Evolutionary conservation across 768 basidiomycete genomes (phyloP).

Genomic region (Ramaria rubella): DNA sequence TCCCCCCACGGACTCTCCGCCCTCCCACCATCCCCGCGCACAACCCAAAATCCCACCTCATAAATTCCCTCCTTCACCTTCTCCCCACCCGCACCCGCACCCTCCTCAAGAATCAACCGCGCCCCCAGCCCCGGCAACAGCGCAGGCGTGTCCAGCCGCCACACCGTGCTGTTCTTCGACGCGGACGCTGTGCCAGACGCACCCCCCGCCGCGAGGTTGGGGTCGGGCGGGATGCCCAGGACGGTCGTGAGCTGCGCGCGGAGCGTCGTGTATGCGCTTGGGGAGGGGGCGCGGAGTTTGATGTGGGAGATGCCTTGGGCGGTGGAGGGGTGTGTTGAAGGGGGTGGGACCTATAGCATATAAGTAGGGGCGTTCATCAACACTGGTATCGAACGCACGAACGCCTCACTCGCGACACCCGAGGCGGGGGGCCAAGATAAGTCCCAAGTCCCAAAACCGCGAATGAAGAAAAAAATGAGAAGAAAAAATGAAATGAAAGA

Average conservation of each 20-base stretch:
- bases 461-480: too few species aligned
- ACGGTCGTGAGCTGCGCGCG: slow-evolving; percentile 41
- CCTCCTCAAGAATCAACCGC: slow-evolving; percentile 31
- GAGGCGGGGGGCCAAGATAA: too few species aligned
- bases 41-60: slow-evolving; percentile 48
- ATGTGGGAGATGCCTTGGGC: slow-evolving; percentile 46
- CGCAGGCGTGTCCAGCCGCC: slow-evolving; percentile 38
- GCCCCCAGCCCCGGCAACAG: slow-evolving; percentile 17
- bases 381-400: too few species aligned
- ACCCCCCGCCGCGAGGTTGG: too few species aligned
- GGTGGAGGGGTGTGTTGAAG: slow-evolving; percentile 39
- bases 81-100: slow-evolving; percentile 27
- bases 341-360: slow-evolving; percentile 45
- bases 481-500: too few species aligned
- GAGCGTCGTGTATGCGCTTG: slow-evolving; percentile 24
- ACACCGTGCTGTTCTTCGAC: slow-evolving; percentile 30
- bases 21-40: slow-evolving; percentile 24
- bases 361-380: background rate
- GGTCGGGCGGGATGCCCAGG: slow-evolving; percentile 36
- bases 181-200: slow-evolving; percentile 14
- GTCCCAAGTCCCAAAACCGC: too few species aligned
- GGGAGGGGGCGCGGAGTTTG: slow-evolving; percentile 31
- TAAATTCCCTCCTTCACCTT: slow-evolving; percentile 35
- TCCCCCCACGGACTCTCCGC: slow-evolving; percentile 44
- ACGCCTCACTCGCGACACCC: too few species aligned